These are phyloP conservation scores for Allium cepa DNA, from an alignment of 106 monocot genomes.

Conservation along the genomic window DNA sequence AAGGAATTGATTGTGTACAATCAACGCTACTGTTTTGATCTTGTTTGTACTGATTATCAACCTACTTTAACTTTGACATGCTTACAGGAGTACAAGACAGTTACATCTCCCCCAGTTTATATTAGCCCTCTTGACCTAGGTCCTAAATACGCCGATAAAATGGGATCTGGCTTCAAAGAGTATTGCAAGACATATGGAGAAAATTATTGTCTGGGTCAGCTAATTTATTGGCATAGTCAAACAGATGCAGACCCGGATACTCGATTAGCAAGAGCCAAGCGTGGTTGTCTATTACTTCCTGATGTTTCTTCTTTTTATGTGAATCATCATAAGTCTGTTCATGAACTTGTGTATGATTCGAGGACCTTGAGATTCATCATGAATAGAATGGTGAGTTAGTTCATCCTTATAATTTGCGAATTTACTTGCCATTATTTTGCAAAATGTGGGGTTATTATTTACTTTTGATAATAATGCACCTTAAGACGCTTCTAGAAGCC, in stretches of 20 bases:
- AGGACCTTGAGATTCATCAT: constrained; percentile 78
- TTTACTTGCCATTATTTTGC: neutral
- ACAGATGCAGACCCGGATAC: constrained; percentile 77
- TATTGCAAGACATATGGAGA: constrained; percentile 85
- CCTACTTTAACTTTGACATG: neutral
- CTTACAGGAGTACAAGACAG: constrained; percentile 61
- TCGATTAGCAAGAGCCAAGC: constrained; percentile 55
- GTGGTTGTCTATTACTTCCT: constrained; percentile 77
- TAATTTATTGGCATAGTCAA: constrained; percentile 89
- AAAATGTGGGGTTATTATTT: too few relatives aligned
- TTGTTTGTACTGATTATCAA: neutral
- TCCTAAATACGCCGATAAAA: constrained; percentile 79
- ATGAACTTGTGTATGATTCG: constrained; percentile 59
- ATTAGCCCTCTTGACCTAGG: constrained; percentile 95
- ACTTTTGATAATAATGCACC: too few relatives aligned
- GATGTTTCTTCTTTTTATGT: constrained; percentile 78
- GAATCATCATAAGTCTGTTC: constrained; percentile 46
- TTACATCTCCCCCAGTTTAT: constrained; percentile 80
- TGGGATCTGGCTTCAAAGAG: constrained; percentile 79
- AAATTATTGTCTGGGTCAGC: constrained; percentile 89
- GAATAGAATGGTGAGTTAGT: constrained; percentile 81
- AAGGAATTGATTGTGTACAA: neutral
- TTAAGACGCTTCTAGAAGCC: too few relatives aligned
- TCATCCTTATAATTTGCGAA: neutral
- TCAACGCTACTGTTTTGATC: neutral